Percentiles rank a stretch among this genome's conserved stretches.
Conservation (phyloP, 208 protist genomes). For the Trypanosoma rangeli region DNA sequence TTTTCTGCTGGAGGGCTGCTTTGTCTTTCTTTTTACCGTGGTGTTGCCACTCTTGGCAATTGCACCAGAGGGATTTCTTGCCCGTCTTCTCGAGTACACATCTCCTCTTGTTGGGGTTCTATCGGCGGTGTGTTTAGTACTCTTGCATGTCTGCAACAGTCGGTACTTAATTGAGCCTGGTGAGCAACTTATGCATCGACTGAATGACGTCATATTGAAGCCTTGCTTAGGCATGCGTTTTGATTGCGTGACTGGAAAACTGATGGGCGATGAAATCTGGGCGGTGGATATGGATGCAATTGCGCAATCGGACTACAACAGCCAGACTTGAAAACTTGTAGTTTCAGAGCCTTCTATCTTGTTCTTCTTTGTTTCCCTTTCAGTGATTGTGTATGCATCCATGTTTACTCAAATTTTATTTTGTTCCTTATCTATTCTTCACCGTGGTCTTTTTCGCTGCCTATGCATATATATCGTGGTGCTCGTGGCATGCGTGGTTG, state of each 20-base stretch:
- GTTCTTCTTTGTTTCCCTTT: slow-evolving; percentile 8
- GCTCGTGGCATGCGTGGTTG: not conserved
- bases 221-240: slow-evolving; percentile 83
- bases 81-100: slow-evolving; percentile 21
- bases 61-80: slow-evolving; percentile 16
- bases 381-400: not conserved
- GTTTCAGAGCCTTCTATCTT: not conserved
- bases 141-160: slow-evolving; percentile 71
- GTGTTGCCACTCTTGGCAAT: slow-evolving; percentile 45
- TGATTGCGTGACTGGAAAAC: slow-evolving; percentile 61
- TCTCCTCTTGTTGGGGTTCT: slow-evolving; percentile 30
- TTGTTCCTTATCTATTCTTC: not conserved
- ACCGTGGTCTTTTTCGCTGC: not conserved
- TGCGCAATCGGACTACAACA: slow-evolving; percentile 19
- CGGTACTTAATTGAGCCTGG: slow-evolving; percentile 80
- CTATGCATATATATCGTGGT: not conserved
- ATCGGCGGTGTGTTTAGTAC: slow-evolving; percentile 51
- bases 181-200: slow-evolving; percentile 64
- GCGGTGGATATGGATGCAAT: slow-evolving; percentile 2
- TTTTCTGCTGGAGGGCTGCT: slow-evolving; percentile 51
- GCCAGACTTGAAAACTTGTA: slow-evolving; percentile 16
- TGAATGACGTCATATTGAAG: slow-evolving; percentile 76
- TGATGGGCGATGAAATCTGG: slow-evolving; percentile 56
- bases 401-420: not conserved
- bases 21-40: slow-evolving; percentile 38